Evolutionary conservation across 345 rosid genomes (phyloP).

Genomic region (Citrus sp.): DNA sequence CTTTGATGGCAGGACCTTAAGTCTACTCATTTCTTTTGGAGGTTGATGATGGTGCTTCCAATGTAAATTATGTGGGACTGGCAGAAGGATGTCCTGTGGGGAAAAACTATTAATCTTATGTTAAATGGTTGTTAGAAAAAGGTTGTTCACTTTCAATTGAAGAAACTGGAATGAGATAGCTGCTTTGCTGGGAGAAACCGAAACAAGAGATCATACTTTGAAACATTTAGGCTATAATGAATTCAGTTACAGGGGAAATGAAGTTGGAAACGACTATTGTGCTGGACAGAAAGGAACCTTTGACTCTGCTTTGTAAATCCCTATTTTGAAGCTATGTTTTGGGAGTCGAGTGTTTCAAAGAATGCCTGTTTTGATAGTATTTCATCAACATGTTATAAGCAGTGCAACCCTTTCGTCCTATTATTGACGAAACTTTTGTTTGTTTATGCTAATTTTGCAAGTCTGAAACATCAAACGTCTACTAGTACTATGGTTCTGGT

Average conservation of each 20-base stretch:
- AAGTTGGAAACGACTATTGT: conserved; percentile 3
- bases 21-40: neutral
- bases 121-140: neutral
- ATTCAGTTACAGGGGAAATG: neutral
- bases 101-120: neutral
- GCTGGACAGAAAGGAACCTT: neutral
- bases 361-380: neutral
- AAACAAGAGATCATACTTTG: neutral
- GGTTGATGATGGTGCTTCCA: neutral
- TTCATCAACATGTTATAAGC: neutral
- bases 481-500: neutral
- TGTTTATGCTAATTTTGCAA: neutral
- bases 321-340: neutral
- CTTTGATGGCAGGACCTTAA: neutral
- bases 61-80: neutral
- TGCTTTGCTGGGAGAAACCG: neutral
- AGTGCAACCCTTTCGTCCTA: neutral
- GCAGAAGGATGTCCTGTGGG: neutral
- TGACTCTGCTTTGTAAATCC: neutral
- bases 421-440: neutral
- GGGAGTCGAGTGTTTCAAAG: neutral
- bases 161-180: neutral
- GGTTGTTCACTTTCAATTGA: neutral
- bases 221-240: neutral
- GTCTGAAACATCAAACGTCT: neutral